Evolutionary conservation across 2,329 filamentous ascomycete species (phyloP).

Genomic region (Diaporthe sp.): DNA sequence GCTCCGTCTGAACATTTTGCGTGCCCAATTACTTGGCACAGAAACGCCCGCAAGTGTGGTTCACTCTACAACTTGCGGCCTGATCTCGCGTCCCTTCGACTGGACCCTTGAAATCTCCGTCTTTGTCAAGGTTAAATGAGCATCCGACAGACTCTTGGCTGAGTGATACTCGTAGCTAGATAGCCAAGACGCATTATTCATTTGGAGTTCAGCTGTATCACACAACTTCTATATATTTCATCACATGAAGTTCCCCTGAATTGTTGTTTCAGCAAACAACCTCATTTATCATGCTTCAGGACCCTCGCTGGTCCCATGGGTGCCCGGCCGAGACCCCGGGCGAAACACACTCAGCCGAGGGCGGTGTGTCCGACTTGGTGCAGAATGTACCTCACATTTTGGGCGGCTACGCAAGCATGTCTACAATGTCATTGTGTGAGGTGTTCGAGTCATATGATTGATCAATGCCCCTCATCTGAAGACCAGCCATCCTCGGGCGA

Average conservation of each 20-base stretch:
- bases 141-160: not conserved
- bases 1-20: not conserved
- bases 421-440: not conserved
- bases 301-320: not conserved
- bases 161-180: not conserved
- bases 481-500: not conserved
- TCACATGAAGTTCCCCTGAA: not conserved
- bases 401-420: not conserved
- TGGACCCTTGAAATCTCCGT: not conserved
- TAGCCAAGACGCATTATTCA: not conserved
- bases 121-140: not conserved
- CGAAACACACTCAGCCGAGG: not conserved
- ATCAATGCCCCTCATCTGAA: not conserved
- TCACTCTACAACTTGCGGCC: not conserved
- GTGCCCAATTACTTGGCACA: not conserved
- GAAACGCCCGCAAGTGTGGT: not conserved
- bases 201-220: not conserved
- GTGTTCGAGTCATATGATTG: conserved; percentile 3
- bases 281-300: conserved; percentile 27
- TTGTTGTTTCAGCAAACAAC: conserved; percentile 9
- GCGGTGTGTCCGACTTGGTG: conserved; percentile 16
- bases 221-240: not conserved
- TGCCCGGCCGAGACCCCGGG: conserved; percentile 14
- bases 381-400: not conserved
- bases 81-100: not conserved